Evolutionary conservation across 371 early-diverging fungal species (phyloP).

Genomic region (Nematocida sp.): DNA sequence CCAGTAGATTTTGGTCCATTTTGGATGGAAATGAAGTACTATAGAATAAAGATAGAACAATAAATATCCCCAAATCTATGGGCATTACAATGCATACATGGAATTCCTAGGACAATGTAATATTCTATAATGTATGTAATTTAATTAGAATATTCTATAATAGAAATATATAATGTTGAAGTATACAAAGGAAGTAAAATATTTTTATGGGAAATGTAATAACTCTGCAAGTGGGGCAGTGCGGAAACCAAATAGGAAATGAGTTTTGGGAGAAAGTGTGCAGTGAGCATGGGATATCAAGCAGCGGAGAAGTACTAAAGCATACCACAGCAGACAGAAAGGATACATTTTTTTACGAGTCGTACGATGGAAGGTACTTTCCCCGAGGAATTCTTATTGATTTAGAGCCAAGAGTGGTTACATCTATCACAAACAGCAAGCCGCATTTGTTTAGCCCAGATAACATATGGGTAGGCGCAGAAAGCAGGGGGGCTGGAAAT

Average conservation of each 20-base stretch:
- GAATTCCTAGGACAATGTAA: no score
- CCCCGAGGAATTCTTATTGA: conserved; percentile 84
- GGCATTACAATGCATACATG: no score
- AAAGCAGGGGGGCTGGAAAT: conserved; percentile 91
- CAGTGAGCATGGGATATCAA: conserved; percentile 79
- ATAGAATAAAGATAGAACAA: no score
- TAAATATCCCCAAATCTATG: no score
- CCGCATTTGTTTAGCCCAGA: conserved; percentile 79
- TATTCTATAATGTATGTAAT: no score
- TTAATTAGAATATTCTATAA: no score
- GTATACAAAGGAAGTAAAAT: conserved; percentile 30
- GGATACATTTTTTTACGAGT: conserved; percentile 97
- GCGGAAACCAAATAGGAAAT: conserved; percentile 89
- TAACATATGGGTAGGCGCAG: conserved; percentile 79
- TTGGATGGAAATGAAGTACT: no score
- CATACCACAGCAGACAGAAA: conserved; percentile 73
- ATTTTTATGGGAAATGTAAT: conserved; percentile 76
- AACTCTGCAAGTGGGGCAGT: conserved; percentile 88
- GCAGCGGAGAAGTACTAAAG: conserved; percentile 18
- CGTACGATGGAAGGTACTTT: conserved; percentile 85
- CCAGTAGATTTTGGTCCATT: no score
- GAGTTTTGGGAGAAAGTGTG: conserved; percentile 86
- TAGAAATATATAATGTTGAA: neutral
- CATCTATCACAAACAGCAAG: conserved; percentile 71
- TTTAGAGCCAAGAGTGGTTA: conserved; percentile 81